Evolutionary conservation across 2,329 filamentous ascomycete species (phyloP), one percentile per base, ranked within the genome.

Genomic region (Paracorniculantispora psalliotae): DNA sequence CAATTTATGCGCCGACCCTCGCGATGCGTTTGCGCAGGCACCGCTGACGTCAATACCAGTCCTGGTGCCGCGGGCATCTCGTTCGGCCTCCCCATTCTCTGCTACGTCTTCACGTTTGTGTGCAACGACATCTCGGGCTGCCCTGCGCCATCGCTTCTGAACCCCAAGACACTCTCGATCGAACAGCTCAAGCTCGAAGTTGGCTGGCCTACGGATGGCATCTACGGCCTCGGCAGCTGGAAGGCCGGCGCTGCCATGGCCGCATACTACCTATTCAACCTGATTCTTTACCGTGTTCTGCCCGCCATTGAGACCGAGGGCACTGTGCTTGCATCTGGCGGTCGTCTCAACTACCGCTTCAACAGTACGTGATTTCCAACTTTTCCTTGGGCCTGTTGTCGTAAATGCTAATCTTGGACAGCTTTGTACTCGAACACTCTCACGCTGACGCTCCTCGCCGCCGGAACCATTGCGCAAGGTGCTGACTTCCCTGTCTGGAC

Each of bases 111-210:
- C 69, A 82, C 87, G 49, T 96, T 97, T 70, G 79, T 88, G 67
- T 97, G 93, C 81, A 97, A 97, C 76, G 92, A 97, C 72, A 79
- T 96, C 63, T 88, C 91, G 9, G 93, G 94, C 60, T 97, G 94
- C 70, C 94, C 93, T 49, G 87, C 90, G 2, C 91, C 92, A 3
- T 91, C 90, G 4, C 80, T 93, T 9, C 81, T 96, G 39, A 80
- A 82, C 65, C 92, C 90, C 33, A 86, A 82, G 59, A 88, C 83
- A 9, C 76, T 96, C 61, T 86, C 86, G 44, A 77, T 92, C 50
- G 83, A 87, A 21, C 82, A 84, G 66, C 77, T 97, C 65, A 94
- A 93, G 77, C 71, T 78, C 58, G 91, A 97, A 68, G 84, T 91
- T 46, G 91, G 89, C 66, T 96, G 92, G 91, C 89, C 88, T 0